Evolutionary conservation across 805 yeast species (phyloP).

Genomic region (Candida railenensis): DNA sequence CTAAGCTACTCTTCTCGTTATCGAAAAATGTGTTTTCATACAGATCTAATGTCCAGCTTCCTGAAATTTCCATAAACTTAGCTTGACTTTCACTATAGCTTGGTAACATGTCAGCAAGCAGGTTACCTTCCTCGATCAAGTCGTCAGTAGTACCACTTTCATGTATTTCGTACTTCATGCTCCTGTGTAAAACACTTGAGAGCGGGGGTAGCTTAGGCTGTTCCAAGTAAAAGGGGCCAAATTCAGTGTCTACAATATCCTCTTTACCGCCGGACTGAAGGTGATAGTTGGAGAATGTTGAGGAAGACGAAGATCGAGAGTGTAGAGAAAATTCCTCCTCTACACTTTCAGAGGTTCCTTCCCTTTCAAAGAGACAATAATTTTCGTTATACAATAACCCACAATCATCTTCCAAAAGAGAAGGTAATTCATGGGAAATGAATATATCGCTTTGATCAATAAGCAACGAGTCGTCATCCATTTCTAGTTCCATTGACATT

Average conservation of each 20-base stretch:
- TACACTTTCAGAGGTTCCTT: background rate
- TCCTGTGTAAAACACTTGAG: background rate
- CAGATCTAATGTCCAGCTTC: too few species aligned
- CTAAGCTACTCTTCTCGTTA: too few species aligned
- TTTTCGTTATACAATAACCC: background rate
- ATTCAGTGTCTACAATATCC: background rate
- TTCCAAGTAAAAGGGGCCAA: background rate
- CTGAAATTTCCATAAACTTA: too few species aligned
- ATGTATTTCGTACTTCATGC: too few species aligned
- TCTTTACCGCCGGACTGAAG: too few species aligned
- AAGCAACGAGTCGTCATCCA: background rate
- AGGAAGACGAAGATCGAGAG: background rate
- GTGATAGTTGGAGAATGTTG: background rate
- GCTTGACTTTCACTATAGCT: too few species aligned
- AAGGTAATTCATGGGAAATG: background rate
- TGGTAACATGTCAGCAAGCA: too few species aligned
- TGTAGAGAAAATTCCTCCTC: background rate
- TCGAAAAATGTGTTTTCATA: too few species aligned
- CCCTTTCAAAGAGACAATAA: background rate
- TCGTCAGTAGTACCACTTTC: too few species aligned
- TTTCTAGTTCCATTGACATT: background rate
- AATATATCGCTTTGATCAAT: background rate
- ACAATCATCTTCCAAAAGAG: background rate
- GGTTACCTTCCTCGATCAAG: too few species aligned
- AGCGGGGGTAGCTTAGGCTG: background rate